Base-by-base conservation (phyloP, 1,284 basidiomycete genomes). In the Ustilago sp. region DNA sequence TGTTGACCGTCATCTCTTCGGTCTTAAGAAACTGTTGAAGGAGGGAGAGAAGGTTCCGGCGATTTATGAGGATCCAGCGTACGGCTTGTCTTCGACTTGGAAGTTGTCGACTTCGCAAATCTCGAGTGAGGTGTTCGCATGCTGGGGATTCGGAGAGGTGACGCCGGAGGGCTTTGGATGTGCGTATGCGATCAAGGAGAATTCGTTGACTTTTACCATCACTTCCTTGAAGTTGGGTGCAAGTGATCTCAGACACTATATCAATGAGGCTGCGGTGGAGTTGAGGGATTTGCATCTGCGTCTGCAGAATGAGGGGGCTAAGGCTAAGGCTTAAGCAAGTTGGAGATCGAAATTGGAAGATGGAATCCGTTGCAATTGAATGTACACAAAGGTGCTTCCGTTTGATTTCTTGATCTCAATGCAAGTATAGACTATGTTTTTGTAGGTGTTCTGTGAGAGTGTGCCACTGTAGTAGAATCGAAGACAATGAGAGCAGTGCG, bases 91-190 rank as follows among this genome's bases (percentile, higher is more conserved):
- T 47, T 90, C 87, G 61, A 93, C 95, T 86, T 99, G 96, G 97
- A 93, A 95, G 87, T 88, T 99, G 77, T 93, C 92, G 53, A 99
- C 96, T 5, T 93, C 91, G 79, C 93, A 98, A 86, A 88, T 99
- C 74, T 93, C 92, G 60, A 92, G 91, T 59, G 90, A 90, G 69
- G 94, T 90, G 86, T 89, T 99, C 56, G 93, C 95, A 80, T 94
- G 94, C 41, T 98, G 96, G 95, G 96, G 96, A 36, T 98, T 96
- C 85, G 95, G 95, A 12, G 94, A 98, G 90, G 94, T 90, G n/a
- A 67, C 66, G n/a, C 90, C 92, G 8, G 94, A 98, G 80, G 97
- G 96, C 15, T 99, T 94, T 84, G 96, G 97, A 11, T 88, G 98
- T 45, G 92, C 94, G 41, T 99, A 99, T 87, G 90, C 93, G 2